Evolutionary conservation across 805 yeast genomes (phyloP).

Genomic region (Hyphopichia homilentoma): DNA sequence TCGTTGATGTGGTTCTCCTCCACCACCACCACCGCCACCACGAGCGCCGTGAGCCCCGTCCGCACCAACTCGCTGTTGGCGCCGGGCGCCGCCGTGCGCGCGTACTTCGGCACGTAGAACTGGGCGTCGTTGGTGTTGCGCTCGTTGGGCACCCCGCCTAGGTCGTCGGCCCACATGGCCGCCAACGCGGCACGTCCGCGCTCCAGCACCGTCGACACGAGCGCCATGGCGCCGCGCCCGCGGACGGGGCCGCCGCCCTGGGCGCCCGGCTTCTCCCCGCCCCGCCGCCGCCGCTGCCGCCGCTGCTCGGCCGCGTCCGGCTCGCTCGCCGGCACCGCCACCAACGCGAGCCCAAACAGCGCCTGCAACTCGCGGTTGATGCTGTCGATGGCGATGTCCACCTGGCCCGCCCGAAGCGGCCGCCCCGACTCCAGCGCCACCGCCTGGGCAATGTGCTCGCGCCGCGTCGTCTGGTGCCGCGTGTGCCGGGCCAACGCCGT

Average conservation of each 20-base stretch:
- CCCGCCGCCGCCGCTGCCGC: too few species aligned
- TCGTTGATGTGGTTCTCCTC: conserved; percentile 30
- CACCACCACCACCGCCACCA: conserved; percentile 26
- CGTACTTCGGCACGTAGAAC: conserved; percentile 20
- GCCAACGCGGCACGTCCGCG: too few species aligned
- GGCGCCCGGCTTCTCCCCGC: too few species aligned
- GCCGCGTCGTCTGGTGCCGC: conserved; percentile 1
- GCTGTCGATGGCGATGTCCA: not conserved
- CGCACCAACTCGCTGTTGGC: conserved; percentile 25
- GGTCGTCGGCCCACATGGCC: not conserved
- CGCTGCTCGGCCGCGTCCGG: too few species aligned
- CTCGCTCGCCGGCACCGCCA: not conserved
- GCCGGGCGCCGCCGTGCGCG: conserved; percentile 13
- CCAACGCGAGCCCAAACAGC: not conserved
- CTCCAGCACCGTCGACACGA: too few species aligned
- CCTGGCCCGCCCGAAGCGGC: not conserved
- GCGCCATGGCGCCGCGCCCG: not conserved
- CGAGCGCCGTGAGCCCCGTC: conserved; percentile 26
- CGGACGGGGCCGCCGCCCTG: too few species aligned
- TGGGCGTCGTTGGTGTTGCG: conserved; percentile 10
- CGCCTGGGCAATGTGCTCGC: not conserved
- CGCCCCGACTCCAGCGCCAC: not conserved
- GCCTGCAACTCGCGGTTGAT: conserved; percentile 1
- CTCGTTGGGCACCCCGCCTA: conserved; percentile 5
- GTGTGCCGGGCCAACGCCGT: conserved; percentile 1